phyloP scores from a whole-genome alignment of 495 filamentous ascomycete genomes.

The Penicillium subrubescens region DNA sequence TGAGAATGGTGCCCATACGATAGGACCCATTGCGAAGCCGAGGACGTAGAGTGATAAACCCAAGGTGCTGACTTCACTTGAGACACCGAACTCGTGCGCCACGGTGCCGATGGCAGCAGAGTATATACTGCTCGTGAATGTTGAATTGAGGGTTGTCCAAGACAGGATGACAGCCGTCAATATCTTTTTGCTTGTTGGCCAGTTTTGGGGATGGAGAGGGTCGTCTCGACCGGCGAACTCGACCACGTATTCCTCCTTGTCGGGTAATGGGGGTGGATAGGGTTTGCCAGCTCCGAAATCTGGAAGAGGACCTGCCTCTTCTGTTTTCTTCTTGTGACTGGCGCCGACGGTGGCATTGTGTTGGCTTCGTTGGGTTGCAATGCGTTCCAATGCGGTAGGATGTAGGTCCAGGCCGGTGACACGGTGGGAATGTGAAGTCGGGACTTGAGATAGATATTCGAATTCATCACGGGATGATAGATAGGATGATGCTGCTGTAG shows the following conservation, averaged over 20 bases:
- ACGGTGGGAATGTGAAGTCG: slow-evolving; percentile 53
- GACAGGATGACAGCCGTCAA: slow-evolving; percentile 72
- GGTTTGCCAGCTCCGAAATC: slow-evolving; percentile 73
- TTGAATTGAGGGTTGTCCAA: slow-evolving; percentile 72
- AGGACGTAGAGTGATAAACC: slow-evolving; percentile 62
- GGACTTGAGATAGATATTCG: slow-evolving; percentile 55
- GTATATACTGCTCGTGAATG: slow-evolving; percentile 66
- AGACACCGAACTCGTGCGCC: slow-evolving; percentile 53
- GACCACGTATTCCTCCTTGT: slow-evolving; percentile 81
- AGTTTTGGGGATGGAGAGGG: slow-evolving; percentile 82
- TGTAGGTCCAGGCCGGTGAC: slow-evolving; percentile 65
- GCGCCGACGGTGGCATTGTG: slow-evolving; percentile 76
- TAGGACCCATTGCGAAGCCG: slow-evolving; percentile 62
- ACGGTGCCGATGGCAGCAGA: slow-evolving; percentile 53
- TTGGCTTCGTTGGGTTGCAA: slow-evolving; percentile 73
- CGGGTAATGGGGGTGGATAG: slow-evolving; percentile 72
- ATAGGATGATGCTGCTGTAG: slow-evolving; percentile 11
- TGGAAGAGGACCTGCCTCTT: slow-evolving; percentile 58
- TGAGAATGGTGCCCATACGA: slow-evolving; percentile 67
- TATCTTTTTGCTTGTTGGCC: slow-evolving; percentile 76
- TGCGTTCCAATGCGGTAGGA: slow-evolving; percentile 73
- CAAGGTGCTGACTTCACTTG: slow-evolving; percentile 55
- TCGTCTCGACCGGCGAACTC: slow-evolving; percentile 75
- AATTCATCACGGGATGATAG: slow-evolving; percentile 27
- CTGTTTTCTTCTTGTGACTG: slow-evolving; percentile 44